A percentile compares a stretch with the other conserved stretches of the same genome.
Evolutionary conservation across 1,284 basidiomycete genomes (phyloP).

Genomic region (Pulchroboletus neoregius): DNA sequence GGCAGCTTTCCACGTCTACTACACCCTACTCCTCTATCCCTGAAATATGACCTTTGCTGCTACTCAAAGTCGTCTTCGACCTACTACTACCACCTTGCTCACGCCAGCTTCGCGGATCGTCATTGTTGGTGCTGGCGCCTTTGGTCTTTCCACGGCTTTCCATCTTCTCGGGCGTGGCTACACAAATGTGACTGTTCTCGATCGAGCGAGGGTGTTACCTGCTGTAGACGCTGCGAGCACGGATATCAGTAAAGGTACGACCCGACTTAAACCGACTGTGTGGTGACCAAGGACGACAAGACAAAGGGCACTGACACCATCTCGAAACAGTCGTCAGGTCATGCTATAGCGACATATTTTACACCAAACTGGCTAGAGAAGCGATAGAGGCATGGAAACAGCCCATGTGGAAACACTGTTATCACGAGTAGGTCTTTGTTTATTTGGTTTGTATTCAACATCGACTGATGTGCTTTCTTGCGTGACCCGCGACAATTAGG

Average conservation of each 20-base stretch:
- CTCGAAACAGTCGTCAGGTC: conserved; percentile 58
- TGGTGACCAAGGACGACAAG: not conserved
- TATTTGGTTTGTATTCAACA: not conserved
- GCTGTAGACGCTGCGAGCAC: conserved; percentile 79
- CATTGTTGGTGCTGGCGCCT: conserved; percentile 83
- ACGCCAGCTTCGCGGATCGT: conserved; percentile 38
- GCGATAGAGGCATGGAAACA: conserved; percentile 73
- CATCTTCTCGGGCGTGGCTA: conserved; percentile 70
- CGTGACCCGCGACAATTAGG: conserved; percentile 1
- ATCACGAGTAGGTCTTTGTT: conserved; percentile 67
- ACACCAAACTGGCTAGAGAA: conserved; percentile 65
- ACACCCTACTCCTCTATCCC: no score
- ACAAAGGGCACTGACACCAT: not conserved
- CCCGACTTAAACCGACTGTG: not conserved
- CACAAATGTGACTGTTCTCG: conserved; percentile 67
- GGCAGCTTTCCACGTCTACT: no score
- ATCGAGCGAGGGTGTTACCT: conserved; percentile 61
- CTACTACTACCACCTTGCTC: not conserved
- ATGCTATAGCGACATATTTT: conserved; percentile 66
- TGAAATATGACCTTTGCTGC: conserved; percentile 10
- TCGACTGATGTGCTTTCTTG: not conserved
- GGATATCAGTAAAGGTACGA: conserved; percentile 78
- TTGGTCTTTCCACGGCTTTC: conserved; percentile 81
- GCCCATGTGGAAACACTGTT: conserved; percentile 65
- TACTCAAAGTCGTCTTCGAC: not conserved